A percentile compares a stretch with the other conserved stretches of the same genome.
phyloP scores from a whole-genome alignment of 2,329 filamentous ascomycete genomes.

The Coleophoma cylindrospora region DNA sequence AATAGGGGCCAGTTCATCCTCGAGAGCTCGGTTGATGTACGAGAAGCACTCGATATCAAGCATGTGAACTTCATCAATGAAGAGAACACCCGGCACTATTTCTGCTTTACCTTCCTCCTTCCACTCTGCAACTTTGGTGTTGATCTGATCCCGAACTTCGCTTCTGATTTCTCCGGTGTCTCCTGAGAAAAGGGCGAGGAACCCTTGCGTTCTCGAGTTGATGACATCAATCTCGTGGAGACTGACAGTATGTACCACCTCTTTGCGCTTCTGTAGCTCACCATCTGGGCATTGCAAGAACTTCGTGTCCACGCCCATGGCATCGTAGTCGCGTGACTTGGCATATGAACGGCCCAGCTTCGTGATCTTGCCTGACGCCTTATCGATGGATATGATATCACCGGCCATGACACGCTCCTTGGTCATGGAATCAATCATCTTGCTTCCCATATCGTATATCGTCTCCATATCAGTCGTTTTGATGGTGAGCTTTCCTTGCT shows the following conservation, averaged over 20 bases:
- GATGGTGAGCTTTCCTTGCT: conserved; percentile 98
- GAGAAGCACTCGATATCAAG: conserved; percentile 99
- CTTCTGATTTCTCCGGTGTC: conserved; percentile 97
- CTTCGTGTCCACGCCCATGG: conserved; percentile 97
- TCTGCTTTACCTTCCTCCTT: conserved; percentile 99
- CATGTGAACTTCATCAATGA: conserved; percentile 99
- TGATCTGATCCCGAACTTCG: conserved; percentile 97
- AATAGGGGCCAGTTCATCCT: conserved; percentile 90
- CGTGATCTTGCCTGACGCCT: conserved; percentile 95
- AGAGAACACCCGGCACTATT: conserved; percentile 93
- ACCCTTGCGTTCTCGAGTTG: conserved; percentile 97
- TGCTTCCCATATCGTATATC: conserved; percentile 98
- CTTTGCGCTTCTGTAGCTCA: conserved; percentile 93
- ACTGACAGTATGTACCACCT: conserved; percentile 94
- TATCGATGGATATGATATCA: conserved; percentile 98
- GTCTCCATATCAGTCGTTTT: conserved; percentile 99
- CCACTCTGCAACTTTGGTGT: conserved; percentile 98
- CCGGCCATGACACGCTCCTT: conserved; percentile 99
- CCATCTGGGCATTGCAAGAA: conserved; percentile 97
- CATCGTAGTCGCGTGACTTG: conserved; percentile 94
- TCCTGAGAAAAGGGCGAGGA: conserved; percentile 93
- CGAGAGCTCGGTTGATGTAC: conserved; percentile 94
- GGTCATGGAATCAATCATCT: conserved; percentile 99
- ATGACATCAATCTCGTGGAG: conserved; percentile 99
- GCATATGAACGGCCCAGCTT: conserved; percentile 95